These are phyloP conservation scores for Chalciporus piperatus DNA, from an alignment of 768 basidiomycete species.

Conservation along the genomic window DNA sequence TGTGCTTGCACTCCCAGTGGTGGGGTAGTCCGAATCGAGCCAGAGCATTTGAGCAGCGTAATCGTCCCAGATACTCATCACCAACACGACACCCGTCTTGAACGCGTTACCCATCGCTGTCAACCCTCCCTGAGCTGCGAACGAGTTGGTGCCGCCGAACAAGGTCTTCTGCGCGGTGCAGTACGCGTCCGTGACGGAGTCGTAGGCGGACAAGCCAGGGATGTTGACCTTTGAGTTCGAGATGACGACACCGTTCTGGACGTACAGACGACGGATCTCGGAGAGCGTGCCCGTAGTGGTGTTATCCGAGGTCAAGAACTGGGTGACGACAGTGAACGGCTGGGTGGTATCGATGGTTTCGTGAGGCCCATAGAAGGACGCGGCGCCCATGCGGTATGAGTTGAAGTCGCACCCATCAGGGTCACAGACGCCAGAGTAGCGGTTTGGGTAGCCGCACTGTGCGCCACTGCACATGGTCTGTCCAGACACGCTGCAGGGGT, in stretches of 20 bases:
- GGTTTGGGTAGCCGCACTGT: not conserved
- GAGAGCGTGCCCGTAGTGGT: constrained; percentile 45
- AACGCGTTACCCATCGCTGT: no score
- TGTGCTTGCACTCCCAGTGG: no score
- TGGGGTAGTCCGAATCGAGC: no score
- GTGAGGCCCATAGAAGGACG: constrained; percentile 46
- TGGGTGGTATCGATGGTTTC: constrained; percentile 48
- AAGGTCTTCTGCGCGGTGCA: no score
- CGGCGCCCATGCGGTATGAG: constrained; percentile 54
- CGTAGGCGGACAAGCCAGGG: constrained; percentile 37
- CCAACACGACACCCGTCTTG: no score
- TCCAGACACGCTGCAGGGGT: constrained; percentile 43
- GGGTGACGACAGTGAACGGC: constrained; percentile 56
- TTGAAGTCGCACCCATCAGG: constrained; percentile 61
- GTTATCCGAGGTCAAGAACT: constrained; percentile 50
- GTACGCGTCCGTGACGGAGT: constrained; percentile 41
- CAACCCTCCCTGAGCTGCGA: no score
- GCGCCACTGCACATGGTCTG: constrained; percentile 37
- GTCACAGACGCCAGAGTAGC: constrained; percentile 43
- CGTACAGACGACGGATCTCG: constrained; percentile 55
- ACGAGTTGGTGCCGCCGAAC: no score
- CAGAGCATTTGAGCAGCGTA: no score
- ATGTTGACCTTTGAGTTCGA: constrained; percentile 48
- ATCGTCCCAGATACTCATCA: no score
- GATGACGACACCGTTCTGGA: constrained; percentile 52